phyloP scores from a whole-genome alignment of 495 filamentous ascomycete species.

The Lophiostoma macrostomum region DNA sequence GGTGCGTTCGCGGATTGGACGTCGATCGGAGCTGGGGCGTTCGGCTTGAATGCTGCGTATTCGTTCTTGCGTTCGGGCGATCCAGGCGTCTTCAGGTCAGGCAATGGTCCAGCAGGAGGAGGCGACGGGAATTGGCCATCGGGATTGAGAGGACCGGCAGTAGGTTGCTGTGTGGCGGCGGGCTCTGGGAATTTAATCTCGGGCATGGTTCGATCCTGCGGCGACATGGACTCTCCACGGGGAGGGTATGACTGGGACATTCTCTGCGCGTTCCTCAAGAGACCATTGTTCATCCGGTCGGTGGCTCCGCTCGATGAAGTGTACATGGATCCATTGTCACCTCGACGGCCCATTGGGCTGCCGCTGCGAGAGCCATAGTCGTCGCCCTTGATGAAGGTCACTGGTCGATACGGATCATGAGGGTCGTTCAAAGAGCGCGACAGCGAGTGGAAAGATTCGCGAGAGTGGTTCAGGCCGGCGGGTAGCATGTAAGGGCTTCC shows the following conservation, averaged over 20 bases:
- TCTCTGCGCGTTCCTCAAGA: constrained; percentile 60
- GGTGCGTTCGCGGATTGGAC: constrained; percentile 11
- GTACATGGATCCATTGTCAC: constrained; percentile 63
- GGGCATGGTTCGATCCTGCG: background rate
- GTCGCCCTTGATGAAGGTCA: constrained; percentile 59
- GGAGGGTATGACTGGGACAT: constrained; percentile 65
- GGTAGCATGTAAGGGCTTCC: constrained; percentile 88
- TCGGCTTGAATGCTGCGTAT: constrained; percentile 14
- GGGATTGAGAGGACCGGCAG: constrained; percentile 15
- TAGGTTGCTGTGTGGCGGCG: background rate
- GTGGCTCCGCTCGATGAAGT: constrained; percentile 50
- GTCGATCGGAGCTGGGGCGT: background rate
- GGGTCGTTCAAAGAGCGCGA: constrained; percentile 64
- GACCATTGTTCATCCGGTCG: constrained; percentile 58
- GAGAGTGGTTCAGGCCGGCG: constrained; percentile 69
- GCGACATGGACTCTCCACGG: constrained; percentile 26
- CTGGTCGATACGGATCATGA: constrained; percentile 82
- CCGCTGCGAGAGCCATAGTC: constrained; percentile 28
- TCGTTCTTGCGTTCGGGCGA: background rate
- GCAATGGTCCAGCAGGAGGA: constrained; percentile 19
- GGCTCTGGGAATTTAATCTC: constrained; percentile 26
- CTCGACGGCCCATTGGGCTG: constrained; percentile 36
- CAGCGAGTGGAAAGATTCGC: constrained; percentile 80
- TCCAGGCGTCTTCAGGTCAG: background rate
- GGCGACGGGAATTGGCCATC: background rate